Percentiles rank a stretch among this genome's conserved stretches.
These are phyloP conservation scores for Lachnellula hyalina DNA, from an alignment of 2,329 filamentous ascomycete species.

Conservation along the genomic window DNA sequence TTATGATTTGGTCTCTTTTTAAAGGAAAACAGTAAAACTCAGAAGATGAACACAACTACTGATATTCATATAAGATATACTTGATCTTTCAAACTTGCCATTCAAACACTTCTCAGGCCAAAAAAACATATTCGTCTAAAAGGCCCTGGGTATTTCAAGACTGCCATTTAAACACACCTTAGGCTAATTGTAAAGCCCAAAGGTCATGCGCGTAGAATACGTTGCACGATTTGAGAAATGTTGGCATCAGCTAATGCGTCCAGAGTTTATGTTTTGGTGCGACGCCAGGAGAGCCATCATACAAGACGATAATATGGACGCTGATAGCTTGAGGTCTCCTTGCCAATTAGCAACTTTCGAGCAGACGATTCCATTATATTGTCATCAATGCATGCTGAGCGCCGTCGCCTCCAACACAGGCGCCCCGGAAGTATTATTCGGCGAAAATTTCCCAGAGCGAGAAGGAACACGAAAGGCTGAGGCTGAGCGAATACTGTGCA, in stretches of 20 bases:
- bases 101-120: too few species aligned
- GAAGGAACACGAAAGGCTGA: neutral
- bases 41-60: too few species aligned
- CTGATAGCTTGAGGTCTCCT: neutral
- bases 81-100: too few species aligned
- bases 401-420: neutral
- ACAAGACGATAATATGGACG: neutral
- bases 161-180: too few species aligned
- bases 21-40: too few species aligned
- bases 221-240: neutral
- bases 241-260: neutral
- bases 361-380: neutral
- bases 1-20: too few species aligned
- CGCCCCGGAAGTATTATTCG: neutral
- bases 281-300: neutral
- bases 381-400: neutral
- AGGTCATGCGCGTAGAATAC: neutral
- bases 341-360: neutral
- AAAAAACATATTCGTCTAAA: too few species aligned
- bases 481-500: neutral
- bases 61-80: too few species aligned
- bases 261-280: neutral
- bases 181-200: neutral
- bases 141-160: too few species aligned
- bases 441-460: neutral